Conservation (phyloP, 2,329 filamentous ascomycete species). For the Ophiostoma piceae region DNA sequence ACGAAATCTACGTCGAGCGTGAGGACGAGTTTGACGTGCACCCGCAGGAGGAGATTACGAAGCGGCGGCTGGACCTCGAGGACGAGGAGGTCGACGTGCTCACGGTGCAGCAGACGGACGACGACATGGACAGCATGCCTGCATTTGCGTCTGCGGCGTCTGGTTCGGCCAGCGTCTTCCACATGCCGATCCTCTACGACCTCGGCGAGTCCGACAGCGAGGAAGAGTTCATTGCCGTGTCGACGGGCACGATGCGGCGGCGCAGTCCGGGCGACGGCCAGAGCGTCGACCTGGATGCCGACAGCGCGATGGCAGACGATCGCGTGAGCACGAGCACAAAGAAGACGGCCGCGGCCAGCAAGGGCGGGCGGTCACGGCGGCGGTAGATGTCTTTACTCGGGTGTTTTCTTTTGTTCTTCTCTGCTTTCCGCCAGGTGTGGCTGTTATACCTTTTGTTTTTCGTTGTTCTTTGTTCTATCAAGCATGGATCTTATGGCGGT, state of each 20-base stretch:
- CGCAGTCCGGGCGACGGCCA: constrained; percentile 73
- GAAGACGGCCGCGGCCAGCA: constrained; percentile 42
- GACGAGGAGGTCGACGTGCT: constrained; percentile 92
- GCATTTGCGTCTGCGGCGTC: constrained; percentile 38
- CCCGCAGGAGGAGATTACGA: constrained; percentile 87
- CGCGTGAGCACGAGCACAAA: constrained; percentile 31
- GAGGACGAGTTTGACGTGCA: constrained; percentile 99
- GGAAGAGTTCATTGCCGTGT: constrained; percentile 70
- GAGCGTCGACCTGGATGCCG: constrained; percentile 49
- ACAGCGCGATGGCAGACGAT: constrained; percentile 44
- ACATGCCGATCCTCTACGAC: constrained; percentile 89
- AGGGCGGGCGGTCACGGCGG: constrained; percentile 27
- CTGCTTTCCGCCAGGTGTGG: background rate
- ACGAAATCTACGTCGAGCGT: constrained; percentile 89
- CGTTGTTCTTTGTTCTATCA: constrained; percentile 11
- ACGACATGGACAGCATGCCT: constrained; percentile 46
- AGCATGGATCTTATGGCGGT: background rate
- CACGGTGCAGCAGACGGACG: constrained; percentile 63
- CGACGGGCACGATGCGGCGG: constrained; percentile 76
- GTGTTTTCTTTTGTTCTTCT: background rate
- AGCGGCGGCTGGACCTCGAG: constrained; percentile 81
- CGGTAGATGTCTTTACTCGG: background rate
- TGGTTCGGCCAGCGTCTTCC: constrained; percentile 48
- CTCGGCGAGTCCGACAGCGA: constrained; percentile 92
- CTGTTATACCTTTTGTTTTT: background rate